phyloP scores from a whole-genome alignment of 768 basidiomycete species.

The Pilatotrama ljubarskyi region DNA sequence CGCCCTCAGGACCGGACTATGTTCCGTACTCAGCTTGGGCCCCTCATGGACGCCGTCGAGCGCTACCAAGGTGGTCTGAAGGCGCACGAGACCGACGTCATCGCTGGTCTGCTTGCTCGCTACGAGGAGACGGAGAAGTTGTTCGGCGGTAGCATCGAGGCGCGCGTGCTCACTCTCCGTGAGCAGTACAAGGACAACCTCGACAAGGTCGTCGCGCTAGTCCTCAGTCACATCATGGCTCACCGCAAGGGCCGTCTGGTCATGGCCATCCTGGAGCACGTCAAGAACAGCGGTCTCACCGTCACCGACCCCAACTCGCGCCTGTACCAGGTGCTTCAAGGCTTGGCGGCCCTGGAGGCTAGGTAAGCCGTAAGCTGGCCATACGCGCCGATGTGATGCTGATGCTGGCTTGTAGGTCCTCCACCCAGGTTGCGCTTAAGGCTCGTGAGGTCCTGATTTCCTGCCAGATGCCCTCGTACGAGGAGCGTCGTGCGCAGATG shows the following conservation, averaged over 20 bases:
- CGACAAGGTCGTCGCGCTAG: slow-evolving; percentile 81
- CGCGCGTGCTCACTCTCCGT: slow-evolving; percentile 83
- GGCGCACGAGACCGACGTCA: slow-evolving; percentile 77
- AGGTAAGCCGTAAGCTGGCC: slow-evolving; percentile 51
- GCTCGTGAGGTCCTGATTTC: slow-evolving; percentile 97
- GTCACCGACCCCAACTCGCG: slow-evolving; percentile 74
- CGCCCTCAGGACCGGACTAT: slow-evolving; percentile 77
- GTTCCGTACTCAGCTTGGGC: slow-evolving; percentile 70
- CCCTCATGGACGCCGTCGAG: slow-evolving; percentile 75
- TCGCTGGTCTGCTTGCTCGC: slow-evolving; percentile 73
- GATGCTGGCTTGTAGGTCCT: slow-evolving; percentile 55
- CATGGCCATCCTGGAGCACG: slow-evolving; percentile 81
- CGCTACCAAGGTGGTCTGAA: slow-evolving; percentile 82
- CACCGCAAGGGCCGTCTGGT: slow-evolving; percentile 90
- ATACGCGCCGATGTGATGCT: background rate
- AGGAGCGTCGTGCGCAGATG: slow-evolving; percentile 93
- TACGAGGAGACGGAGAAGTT: slow-evolving; percentile 89
- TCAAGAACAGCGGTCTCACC: slow-evolving; percentile 78
- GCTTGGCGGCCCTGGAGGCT: slow-evolving; percentile 84
- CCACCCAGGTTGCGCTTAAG: slow-evolving; percentile 89
- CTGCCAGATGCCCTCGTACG: slow-evolving; percentile 95
- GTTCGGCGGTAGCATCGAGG: slow-evolving; percentile 93
- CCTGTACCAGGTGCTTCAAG: slow-evolving; percentile 75
- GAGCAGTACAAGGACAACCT: slow-evolving; percentile 93
- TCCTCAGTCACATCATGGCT: slow-evolving; percentile 95